phyloP scores from a whole-genome alignment of 495 filamentous ascomycete genomes.

The Podospora conica region DNA sequence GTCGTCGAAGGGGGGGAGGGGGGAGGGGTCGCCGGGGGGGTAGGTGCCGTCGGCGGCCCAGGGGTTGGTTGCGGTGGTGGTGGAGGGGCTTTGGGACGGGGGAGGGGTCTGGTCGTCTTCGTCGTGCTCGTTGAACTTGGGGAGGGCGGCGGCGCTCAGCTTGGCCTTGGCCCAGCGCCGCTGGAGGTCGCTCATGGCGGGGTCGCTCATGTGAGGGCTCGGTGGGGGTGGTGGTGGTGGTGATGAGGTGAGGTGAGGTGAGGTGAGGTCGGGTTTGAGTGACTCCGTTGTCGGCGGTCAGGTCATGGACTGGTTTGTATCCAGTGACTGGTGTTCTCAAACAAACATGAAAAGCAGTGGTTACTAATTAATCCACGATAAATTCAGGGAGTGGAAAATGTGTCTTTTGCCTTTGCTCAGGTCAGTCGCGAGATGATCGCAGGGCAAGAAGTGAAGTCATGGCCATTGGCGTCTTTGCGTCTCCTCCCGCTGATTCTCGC shows the following conservation, averaged over 20 bases:
- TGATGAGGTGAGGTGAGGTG: too few relatives aligned
- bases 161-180: slow-evolving; percentile 77
- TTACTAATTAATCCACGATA: too few relatives aligned
- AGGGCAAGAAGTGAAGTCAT: background rate
- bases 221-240: background rate
- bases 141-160: slow-evolving; percentile 41
- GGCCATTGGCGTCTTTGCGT: background rate
- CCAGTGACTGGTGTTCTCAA: too few relatives aligned
- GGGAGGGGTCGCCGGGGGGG: slow-evolving; percentile 24
- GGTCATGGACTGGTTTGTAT: background rate
- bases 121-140: slow-evolving; percentile 48
- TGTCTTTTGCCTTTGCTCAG: background rate
- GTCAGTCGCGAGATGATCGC: background rate
- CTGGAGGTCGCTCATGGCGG: slow-evolving; percentile 77
- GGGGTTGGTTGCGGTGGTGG: background rate
- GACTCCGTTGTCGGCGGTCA: background rate
- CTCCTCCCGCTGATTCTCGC: background rate
- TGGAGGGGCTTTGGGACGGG: background rate
- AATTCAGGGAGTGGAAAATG: background rate
- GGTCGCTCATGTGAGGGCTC: slow-evolving; percentile 1
- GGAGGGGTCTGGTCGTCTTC: slow-evolving; percentile 32
- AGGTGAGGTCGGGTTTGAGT: background rate
- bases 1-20: slow-evolving; percentile 51
- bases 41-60: background rate
- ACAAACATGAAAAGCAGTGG: background rate